Evolutionary conservation across 352 stramenopile genomes (phyloP), one percentile per base, ranked within the genome.

Genomic region (Phytophthora sp.): DNA sequence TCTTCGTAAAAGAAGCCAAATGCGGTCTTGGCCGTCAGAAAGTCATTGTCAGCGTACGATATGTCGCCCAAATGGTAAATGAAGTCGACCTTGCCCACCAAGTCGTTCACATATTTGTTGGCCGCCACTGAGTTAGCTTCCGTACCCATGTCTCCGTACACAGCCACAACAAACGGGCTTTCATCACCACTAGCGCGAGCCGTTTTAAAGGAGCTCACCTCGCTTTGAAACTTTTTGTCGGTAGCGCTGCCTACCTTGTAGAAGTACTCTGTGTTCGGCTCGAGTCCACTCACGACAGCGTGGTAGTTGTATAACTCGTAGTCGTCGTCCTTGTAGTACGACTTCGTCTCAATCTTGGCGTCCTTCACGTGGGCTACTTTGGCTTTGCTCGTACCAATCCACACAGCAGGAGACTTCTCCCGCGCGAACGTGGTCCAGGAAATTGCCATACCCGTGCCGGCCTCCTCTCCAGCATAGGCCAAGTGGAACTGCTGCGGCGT

Each of bases 401-500:
- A 88, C 38, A 88, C 68, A 15, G 59, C 50, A n/a, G 71, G 70
- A n/a, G 68, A 35, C 26, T 55, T 44, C 3, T 82, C 59, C 11
- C 59, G 9, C 3, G 17, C 44, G 51, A 71, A 77, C 5, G 79
- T 82, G 0, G 74, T 54, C 79, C 79, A 88, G 10, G 76, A 74
- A 34, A 74, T 69, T 1, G 65, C 43, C 65, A 74, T 74, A 6
- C 65, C 65, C 5, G 59, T 74, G 4, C 65, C 65, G 15, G 65
- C 46, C 32, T 69, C 46, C 31, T 74, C 18, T 2, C 65, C 65
- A 39, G 79, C 79, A 35, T 69, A 88, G 1, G 79, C 76, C 27
- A 81, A 56, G 55, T 88, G 79, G 31, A 86, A 57, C 26, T 88
- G 79, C 58, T 84, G 77, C 6, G 77, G 77, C 4, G 62, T 17